A percentile compares a stretch with the other conserved stretches of the same genome.
These are phyloP conservation scores for Phyllosticta citriasiana DNA, from an alignment of 2,329 filamentous ascomycete genomes.

Conservation along the genomic window DNA sequence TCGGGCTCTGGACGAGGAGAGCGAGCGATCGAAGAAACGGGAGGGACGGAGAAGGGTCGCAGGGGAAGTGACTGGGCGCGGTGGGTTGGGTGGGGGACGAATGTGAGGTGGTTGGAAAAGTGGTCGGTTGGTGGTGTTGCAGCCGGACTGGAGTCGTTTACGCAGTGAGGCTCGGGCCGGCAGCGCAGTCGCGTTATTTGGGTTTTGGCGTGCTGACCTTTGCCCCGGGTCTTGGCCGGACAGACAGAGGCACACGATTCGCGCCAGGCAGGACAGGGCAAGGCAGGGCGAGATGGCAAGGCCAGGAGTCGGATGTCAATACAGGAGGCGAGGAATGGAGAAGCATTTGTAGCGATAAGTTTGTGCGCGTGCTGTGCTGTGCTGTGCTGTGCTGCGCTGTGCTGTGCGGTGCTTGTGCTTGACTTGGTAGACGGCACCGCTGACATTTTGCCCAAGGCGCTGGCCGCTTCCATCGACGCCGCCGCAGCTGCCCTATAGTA, in stretches of 20 bases:
- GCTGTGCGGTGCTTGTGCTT: not conserved
- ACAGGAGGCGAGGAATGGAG: not conserved
- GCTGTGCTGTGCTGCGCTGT: not conserved
- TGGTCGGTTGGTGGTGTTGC: not conserved
- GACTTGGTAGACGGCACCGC: not conserved
- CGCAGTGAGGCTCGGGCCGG: conserved; percentile 9
- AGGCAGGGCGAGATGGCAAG: not conserved
- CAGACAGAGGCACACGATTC: not conserved
- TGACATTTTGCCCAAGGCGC: not conserved
- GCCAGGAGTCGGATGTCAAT: not conserved
- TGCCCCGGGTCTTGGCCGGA: not conserved
- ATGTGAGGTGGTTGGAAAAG: conserved; percentile 1
- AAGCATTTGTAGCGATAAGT: not conserved
- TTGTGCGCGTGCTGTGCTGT: not conserved
- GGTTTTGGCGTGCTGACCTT: conserved; percentile 8
- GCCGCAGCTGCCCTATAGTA: not conserved
- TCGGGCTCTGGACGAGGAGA: conserved; percentile 18
- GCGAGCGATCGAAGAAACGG: not conserved
- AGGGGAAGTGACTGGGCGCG: conserved; percentile 13
- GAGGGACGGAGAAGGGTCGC: not conserved
- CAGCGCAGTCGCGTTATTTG: conserved; percentile 10
- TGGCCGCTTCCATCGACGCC: not conserved
- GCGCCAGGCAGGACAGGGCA: conserved; percentile 8
- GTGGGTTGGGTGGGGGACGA: not conserved
- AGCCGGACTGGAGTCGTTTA: conserved; percentile 2